A percentile compares a stretch with the other conserved stretches of the same genome.
phyloP scores from a whole-genome alignment of 208 protist genomes.

The Naegleria gruberi region DNA sequence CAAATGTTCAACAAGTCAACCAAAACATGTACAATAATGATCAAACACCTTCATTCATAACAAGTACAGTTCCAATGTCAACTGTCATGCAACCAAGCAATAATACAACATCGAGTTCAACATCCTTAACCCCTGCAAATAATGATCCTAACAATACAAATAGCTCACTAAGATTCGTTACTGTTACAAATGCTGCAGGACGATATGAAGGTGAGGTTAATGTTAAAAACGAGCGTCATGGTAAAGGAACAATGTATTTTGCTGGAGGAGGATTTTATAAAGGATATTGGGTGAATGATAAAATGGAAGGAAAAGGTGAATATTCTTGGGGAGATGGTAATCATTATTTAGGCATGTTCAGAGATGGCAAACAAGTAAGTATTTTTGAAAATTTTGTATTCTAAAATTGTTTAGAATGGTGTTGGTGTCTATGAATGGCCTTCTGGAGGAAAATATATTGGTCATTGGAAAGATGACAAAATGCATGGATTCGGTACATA shows the following conservation, averaged over 20 bases:
- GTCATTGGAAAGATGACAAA: not conserved
- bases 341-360: not conserved
- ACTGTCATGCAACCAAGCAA: too few species aligned
- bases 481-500: slow-evolving; percentile 9
- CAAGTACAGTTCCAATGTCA: too few species aligned
- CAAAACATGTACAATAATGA: too few species aligned
- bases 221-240: not conserved
- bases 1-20: too few species aligned
- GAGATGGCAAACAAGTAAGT: not conserved
- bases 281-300: not conserved
- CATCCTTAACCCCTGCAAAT: too few species aligned
- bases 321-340: slow-evolving; percentile 19
- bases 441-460: slow-evolving; percentile 3
- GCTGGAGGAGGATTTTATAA: not conserved
- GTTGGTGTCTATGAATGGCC: not conserved
- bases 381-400: not conserved
- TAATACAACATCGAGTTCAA: too few species aligned
- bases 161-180: too few species aligned
- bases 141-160: too few species aligned
- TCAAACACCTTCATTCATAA: too few species aligned
- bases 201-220: not conserved
- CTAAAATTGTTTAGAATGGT: not conserved
- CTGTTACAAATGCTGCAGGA: not conserved
- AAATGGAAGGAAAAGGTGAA: not conserved
- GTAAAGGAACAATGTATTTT: not conserved